A percentile compares a stretch with the other conserved stretches of the same genome.
Conservation (phyloP, 441 rosid genomes). For the Adansonia gregorii region DNA sequence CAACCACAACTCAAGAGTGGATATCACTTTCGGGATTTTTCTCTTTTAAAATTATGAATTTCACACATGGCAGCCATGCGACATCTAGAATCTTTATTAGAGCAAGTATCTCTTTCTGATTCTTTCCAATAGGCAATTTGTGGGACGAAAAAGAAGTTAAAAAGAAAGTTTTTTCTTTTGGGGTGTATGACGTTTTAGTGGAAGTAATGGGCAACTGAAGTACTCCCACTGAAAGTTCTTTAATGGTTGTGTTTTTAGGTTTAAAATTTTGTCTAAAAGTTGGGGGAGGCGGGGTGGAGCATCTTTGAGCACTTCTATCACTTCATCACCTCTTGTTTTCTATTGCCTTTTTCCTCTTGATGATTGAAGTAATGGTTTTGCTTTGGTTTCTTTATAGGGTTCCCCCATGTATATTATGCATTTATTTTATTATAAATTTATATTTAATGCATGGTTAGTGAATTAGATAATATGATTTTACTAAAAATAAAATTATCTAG, state of each 20-base stretch:
- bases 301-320: slow-evolving; percentile 27
- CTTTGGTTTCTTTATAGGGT: slow-evolving; percentile 14
- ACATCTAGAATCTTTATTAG: slow-evolving; percentile 30
- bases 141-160: not conserved
- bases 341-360: not conserved
- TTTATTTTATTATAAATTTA: too few relatives aligned
- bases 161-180: not conserved
- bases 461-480: too few relatives aligned
- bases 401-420: slow-evolving; percentile 23
- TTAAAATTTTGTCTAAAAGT: slow-evolving; percentile 33
- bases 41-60: not conserved
- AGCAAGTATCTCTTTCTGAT: slow-evolving; percentile 36
- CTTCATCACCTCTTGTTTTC: slow-evolving; percentile 17
- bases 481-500: too few relatives aligned
- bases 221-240: slow-evolving; percentile 34
- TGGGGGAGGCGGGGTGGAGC: slow-evolving; percentile 22
- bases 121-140: slow-evolving; percentile 19
- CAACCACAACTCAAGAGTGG: slow-evolving; percentile 18
- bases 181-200: not conserved
- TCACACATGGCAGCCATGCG: slow-evolving; percentile 40
- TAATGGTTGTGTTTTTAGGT: slow-evolving; percentile 33
- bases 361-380: slow-evolving; percentile 33
- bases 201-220: slow-evolving; percentile 24
- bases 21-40: not conserved
- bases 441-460: too few relatives aligned